Percentiles rank a stretch among this genome's conserved stretches.
These are phyloP conservation scores for Fusarium xyrophilum DNA, from an alignment of 2,329 filamentous ascomycete genomes.

Conservation along the genomic window DNA sequence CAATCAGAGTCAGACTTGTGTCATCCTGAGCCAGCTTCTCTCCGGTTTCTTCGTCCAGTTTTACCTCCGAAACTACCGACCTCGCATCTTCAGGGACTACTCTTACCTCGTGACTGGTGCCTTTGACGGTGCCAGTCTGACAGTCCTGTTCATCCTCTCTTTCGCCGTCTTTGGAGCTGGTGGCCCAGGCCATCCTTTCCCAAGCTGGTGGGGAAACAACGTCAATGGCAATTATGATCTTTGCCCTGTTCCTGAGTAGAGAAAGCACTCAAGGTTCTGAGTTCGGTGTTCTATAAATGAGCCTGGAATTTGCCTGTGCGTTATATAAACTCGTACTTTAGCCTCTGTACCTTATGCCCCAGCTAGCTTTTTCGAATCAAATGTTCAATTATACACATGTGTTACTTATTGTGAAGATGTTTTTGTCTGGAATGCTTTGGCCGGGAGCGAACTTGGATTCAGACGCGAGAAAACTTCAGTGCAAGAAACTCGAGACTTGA, in stretches of 20 bases:
- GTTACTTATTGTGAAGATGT: too few relatives aligned
- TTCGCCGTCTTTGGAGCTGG: conserved; percentile 64
- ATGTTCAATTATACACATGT: neutral
- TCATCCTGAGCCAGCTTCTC: conserved; percentile 55
- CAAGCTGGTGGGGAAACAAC: conserved; percentile 64
- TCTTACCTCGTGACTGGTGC: conserved; percentile 61
- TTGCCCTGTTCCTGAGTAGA: conserved; percentile 50
- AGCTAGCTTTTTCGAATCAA: neutral
- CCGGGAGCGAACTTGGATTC: neutral
- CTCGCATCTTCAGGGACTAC: conserved; percentile 61
- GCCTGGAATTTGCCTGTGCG: neutral
- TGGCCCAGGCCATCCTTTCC: conserved; percentile 53
- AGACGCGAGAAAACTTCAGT: too few relatives aligned
- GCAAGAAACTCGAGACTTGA: too few relatives aligned
- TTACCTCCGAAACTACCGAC: conserved; percentile 60
- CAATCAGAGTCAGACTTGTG: conserved; percentile 62
- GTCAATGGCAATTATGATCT: conserved; percentile 55
- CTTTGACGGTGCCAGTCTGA: conserved; percentile 58
- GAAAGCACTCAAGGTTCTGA: rapidly evolving
- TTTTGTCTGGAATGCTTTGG: too few relatives aligned
- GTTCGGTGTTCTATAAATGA: neutral
- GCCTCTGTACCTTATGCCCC: neutral
- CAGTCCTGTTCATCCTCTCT: conserved; percentile 59
- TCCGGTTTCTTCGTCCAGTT: conserved; percentile 58
- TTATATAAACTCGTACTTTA: neutral